Base-by-base conservation (phyloP, 1,284 basidiomycete species). In the Boletus putidus region DNA sequence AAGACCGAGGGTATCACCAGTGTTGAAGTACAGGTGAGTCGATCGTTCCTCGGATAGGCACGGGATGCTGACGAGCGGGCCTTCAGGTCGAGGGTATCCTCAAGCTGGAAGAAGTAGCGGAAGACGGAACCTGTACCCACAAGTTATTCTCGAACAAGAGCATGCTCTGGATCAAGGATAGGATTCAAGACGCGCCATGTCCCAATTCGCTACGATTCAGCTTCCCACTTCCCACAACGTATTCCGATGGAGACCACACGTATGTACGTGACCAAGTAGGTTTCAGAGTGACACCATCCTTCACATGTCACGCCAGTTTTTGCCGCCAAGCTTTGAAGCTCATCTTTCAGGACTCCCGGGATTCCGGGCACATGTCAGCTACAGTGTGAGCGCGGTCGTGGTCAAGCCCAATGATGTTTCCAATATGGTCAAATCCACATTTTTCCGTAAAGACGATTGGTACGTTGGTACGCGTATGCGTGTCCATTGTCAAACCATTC, bases 311-410 rank as follows among this genome's bases (percentile, higher is more conserved):
- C 43, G 29, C 49, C 60, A 87, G 85, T 75, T 80, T 55, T 75
- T 89, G 36, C 88, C 88, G 31, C 87, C 88, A 2, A 85, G 81
- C 21, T 87, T 82, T 65, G 74, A 81, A 57, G 81, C 82, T 23
- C 83, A 83, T 63, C 76, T 89, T 20, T 79, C 79, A 35, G 86
- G 86, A 4, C 73, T 90, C 4, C 88, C 88, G 12, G 88, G 88
- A 6, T 89, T 89, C 65, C 74, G 75, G 14, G 85, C 87, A 23
- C 77, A 75, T 37, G 81, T 88, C 53, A 77, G 80, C 54, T 90
- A 89, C 68, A 76, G 77, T 36, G 75, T 89, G n/a, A 77, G 71
- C 50, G 81, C 76, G 2, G 71, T 77, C 29, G 76, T 55, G 14
- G 57, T 83, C 44, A 82, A 80, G 63, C 77, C 77, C 35, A 76